Evolutionary conservation across 805 yeast genomes (phyloP).

Genomic region (Babjeviella inositovora): DNA sequence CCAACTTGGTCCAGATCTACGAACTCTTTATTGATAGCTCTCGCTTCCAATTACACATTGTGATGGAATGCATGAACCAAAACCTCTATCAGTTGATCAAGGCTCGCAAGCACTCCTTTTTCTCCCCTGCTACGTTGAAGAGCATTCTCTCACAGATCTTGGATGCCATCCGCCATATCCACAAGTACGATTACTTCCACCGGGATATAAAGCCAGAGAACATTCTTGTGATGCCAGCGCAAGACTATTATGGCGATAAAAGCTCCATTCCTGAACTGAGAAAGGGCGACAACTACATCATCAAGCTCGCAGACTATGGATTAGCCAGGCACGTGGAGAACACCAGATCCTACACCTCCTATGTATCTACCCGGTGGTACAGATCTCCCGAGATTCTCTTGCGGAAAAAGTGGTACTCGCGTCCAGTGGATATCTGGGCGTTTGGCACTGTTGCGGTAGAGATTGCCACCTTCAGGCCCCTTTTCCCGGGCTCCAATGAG

Average conservation of each 20-base stretch:
- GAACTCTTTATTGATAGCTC: slow-evolving; percentile 65
- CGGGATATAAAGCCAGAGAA: slow-evolving; percentile 94
- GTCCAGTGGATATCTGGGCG: slow-evolving; percentile 76
- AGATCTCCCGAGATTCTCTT: slow-evolving; percentile 69
- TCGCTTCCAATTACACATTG: slow-evolving; percentile 51
- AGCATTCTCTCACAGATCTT: slow-evolving; percentile 60
- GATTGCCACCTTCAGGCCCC: slow-evolving; percentile 54
- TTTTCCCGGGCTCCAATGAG: slow-evolving; percentile 74
- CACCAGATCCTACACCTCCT: slow-evolving; percentile 46
- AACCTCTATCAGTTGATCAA: slow-evolving; percentile 67
- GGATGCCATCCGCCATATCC: slow-evolving; percentile 74
- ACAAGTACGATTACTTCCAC: slow-evolving; percentile 51
- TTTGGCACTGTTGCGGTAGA: slow-evolving; percentile 71
- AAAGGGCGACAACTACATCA: slow-evolving; percentile 30
- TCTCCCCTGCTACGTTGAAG: slow-evolving; percentile 42
- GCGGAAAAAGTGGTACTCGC: slow-evolving; percentile 43
- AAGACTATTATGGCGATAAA: slow-evolving; percentile 30
- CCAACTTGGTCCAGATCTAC: slow-evolving; percentile 53
- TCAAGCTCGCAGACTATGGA: slow-evolving; percentile 73
- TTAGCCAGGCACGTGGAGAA: slow-evolving; percentile 46
- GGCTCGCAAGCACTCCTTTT: slow-evolving; percentile 31
- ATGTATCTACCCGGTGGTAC: slow-evolving; percentile 79
- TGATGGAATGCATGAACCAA: slow-evolving; percentile 82
- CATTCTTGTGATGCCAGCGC: slow-evolving; percentile 50
- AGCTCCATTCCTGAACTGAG: slow-evolving; percentile 19